Conservation (phyloP, 805 yeast species). For the Wickerhamomyces kurtzmanii region DNA sequence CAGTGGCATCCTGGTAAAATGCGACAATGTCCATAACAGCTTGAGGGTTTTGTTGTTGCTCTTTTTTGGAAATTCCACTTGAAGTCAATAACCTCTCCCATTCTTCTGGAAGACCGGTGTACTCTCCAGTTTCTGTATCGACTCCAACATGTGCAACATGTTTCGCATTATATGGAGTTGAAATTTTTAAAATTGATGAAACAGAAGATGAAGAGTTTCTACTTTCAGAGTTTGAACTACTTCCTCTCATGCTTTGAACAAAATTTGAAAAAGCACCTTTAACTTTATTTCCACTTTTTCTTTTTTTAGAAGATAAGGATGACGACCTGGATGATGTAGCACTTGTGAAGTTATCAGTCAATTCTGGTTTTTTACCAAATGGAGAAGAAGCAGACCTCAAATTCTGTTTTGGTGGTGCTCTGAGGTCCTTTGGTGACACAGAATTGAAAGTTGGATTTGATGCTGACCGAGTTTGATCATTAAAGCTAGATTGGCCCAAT, state of each 20-base stretch:
- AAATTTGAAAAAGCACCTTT: constrained; percentile 48
- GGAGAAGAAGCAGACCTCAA: constrained; percentile 5
- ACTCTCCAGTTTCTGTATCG: constrained; percentile 75
- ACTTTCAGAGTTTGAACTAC: constrained; percentile 9
- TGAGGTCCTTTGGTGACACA: constrained; percentile 3
- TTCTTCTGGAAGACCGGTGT: constrained; percentile 85
- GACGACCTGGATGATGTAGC: constrained; percentile 16
- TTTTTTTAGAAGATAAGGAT: constrained; percentile 11
- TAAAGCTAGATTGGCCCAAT: constrained; percentile 5
- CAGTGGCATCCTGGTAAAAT: constrained; percentile 59
- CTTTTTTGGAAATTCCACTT: constrained; percentile 80
- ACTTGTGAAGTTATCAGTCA: no score
- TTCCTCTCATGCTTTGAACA: constrained; percentile 33
- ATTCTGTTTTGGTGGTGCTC: constrained; percentile 5
- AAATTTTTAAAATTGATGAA: constrained; percentile 39
- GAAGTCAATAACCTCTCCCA: constrained; percentile 82
- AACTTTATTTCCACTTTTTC: constrained; percentile 40
- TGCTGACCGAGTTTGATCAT: constrained; percentile 7
- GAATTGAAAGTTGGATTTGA: constrained; percentile 5
- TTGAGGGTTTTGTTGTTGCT: constrained; percentile 86
- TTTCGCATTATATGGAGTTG: constrained; percentile 86
- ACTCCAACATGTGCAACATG: constrained; percentile 93
- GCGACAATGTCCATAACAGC: constrained; percentile 90
- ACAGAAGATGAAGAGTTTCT: constrained; percentile 9
- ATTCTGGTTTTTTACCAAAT: no score